Conservation (phyloP, 2,329 filamentous ascomycete genomes). For the Dactylella cylindrospora region DNA sequence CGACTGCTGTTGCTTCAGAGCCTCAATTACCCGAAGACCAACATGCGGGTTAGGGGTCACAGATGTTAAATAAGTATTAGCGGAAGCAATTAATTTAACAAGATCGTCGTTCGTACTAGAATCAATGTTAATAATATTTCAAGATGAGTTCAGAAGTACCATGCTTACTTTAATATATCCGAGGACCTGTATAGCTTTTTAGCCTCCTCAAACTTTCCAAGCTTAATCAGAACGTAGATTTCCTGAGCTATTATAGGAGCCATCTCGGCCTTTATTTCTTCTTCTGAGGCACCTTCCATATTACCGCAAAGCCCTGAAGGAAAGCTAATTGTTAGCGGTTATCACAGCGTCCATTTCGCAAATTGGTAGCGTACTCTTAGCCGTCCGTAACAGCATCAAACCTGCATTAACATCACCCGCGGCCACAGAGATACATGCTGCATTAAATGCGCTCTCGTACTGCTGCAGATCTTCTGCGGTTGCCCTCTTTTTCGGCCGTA, state of each 20-base stretch:
- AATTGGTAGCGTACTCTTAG: conserved; percentile 54
- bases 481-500: conserved; percentile 60
- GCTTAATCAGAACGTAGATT: conserved; percentile 67
- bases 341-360: neutral
- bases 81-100: conserved; percentile 66
- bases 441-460: conserved; percentile 81
- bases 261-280: conserved; percentile 73
- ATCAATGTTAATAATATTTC: conserved; percentile 49
- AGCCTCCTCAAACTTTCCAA: conserved; percentile 69
- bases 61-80: conserved; percentile 56
- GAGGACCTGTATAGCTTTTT: conserved; percentile 64
- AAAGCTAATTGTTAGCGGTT: neutral
- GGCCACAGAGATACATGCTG: conserved; percentile 71
- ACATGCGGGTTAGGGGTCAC: conserved; percentile 66
- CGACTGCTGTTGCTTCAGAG: conserved; percentile 46
- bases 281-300: conserved; percentile 70
- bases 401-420: conserved; percentile 67
- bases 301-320: conserved; percentile 65
- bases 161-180: conserved; percentile 62
- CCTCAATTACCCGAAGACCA: conserved; percentile 63
- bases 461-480: conserved; percentile 67
- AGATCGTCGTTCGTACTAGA: conserved; percentile 67
- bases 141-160: neutral
- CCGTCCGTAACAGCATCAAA: conserved; percentile 67
- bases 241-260: conserved; percentile 76